Evolutionary conservation across 371 early-diverging fungal species (phyloP).

Genomic region (Conidiobolus incongruus): DNA sequence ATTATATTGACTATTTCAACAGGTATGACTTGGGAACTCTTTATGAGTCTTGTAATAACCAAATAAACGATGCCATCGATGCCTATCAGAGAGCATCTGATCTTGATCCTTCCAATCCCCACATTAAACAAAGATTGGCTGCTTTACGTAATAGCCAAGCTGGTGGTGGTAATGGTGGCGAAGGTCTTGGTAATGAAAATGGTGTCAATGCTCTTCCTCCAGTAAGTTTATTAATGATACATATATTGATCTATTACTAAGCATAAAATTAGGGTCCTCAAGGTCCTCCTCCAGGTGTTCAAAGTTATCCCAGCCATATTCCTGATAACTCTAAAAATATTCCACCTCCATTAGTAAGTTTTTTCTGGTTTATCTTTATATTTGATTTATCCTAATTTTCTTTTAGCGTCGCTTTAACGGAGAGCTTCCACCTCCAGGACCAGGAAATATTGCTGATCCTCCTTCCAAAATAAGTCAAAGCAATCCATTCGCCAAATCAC

Average conservation of each 20-base stretch:
- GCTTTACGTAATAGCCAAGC: slow-evolving; percentile 16
- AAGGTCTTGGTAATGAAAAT: not conserved
- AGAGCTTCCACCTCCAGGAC: not conserved
- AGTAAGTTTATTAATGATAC: too few relatives aligned
- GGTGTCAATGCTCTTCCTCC: slow-evolving; percentile 1
- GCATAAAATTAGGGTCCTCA: too few relatives aligned
- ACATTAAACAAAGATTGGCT: slow-evolving; percentile 58
- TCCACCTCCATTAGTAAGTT: slow-evolving; percentile 3
- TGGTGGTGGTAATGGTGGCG: slow-evolving; percentile 3
- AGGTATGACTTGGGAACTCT: slow-evolving; percentile 74
- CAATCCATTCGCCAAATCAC: not conserved
- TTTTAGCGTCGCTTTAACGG: too few relatives aligned
- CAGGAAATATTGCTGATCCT: not conserved
- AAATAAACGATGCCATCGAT: slow-evolving; percentile 87
- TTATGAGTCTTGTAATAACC: slow-evolving; percentile 95
- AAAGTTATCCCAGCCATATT: slow-evolving; percentile 10
- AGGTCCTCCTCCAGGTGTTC: slow-evolving; percentile 15
- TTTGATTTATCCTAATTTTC: too few relatives aligned
- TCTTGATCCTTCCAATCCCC: slow-evolving; percentile 60
- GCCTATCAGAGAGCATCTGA: slow-evolving; percentile 88
- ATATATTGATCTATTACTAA: too few relatives aligned
- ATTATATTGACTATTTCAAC: not conserved
- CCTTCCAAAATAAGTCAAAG: not conserved
- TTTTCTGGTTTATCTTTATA: not conserved
- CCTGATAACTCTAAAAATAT: slow-evolving; percentile 7